A percentile compares a stretch with the other conserved stretches of the same genome.
Conservation (phyloP, 2,329 filamentous ascomycete genomes). For the Sphaceloma murrayae region DNA sequence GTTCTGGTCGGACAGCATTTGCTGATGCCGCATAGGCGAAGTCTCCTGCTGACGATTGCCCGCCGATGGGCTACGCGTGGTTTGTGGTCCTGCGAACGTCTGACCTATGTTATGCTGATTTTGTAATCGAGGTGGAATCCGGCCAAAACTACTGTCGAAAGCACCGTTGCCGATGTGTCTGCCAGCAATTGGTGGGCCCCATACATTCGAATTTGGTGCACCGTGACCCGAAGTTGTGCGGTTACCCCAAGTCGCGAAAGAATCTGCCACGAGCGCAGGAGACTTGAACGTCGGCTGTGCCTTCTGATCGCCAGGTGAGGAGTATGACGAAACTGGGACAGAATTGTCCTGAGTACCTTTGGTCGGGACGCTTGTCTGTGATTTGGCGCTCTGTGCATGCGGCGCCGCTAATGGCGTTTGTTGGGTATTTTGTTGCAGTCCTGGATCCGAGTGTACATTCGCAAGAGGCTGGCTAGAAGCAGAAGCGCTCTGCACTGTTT, state of each 20-base stretch:
- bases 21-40: slow-evolving; percentile 16
- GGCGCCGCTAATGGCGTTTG: slow-evolving; percentile 34
- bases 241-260: slow-evolving; percentile 18
- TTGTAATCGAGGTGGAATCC: slow-evolving; percentile 36
- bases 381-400: slow-evolving; percentile 43
- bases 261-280: slow-evolving; percentile 17
- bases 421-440: neutral
- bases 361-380: neutral
- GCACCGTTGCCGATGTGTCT: slow-evolving; percentile 68
- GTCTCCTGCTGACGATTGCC: slow-evolving; percentile 17
- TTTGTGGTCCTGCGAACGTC: slow-evolving; percentile 18
- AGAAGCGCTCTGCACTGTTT: too few relatives aligned
- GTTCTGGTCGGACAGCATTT: slow-evolving; percentile 14
- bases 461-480: slow-evolving; percentile 9
- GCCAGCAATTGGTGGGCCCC: slow-evolving; percentile 60
- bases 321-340: slow-evolving; percentile 40
- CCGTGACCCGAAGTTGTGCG: slow-evolving; percentile 25
- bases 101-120: slow-evolving; percentile 24
- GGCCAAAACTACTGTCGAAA: slow-evolving; percentile 54
- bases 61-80: slow-evolving; percentile 7
- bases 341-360: slow-evolving; percentile 7
- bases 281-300: slow-evolving; percentile 25
- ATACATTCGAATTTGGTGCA: slow-evolving; percentile 52
- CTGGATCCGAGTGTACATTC: slow-evolving; percentile 13
- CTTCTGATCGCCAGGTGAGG: slow-evolving; percentile 30